Evolutionary conservation across 73 alveolate species (phyloP).

Genomic region (Paramecium biaurelia): DNA sequence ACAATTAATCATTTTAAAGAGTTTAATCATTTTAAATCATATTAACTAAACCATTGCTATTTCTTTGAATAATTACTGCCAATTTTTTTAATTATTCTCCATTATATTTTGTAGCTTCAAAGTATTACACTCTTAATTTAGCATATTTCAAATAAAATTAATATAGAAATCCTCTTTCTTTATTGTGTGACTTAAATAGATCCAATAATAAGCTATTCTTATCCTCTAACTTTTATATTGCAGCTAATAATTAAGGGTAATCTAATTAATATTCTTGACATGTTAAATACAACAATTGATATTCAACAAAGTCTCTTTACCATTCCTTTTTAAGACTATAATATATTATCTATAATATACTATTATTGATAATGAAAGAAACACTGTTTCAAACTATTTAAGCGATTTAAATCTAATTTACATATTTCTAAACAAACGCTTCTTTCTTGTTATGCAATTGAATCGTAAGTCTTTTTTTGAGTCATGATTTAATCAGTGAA

Average conservation of each 20-base stretch:
- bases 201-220: neutral
- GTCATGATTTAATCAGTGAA: neutral
- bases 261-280: neutral
- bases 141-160: conserved; percentile 9
- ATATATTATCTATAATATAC: neutral
- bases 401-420: neutral
- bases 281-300: neutral
- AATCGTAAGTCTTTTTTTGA: neutral
- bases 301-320: neutral
- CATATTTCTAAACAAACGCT: neutral
- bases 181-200: neutral
- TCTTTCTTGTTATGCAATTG: neutral
- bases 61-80: neutral
- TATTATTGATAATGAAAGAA: neutral
- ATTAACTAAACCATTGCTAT: neutral
- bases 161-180: neutral
- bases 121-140: neutral
- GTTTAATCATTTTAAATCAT: neutral
- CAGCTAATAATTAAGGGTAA: neutral
- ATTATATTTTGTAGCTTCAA: neutral
- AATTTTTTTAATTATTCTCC: neutral
- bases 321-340: neutral
- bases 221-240: neutral
- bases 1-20: neutral
- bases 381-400: neutral